Base-by-base conservation (phyloP, 257 asterid genomes). In the Coffea canephora region DNA sequence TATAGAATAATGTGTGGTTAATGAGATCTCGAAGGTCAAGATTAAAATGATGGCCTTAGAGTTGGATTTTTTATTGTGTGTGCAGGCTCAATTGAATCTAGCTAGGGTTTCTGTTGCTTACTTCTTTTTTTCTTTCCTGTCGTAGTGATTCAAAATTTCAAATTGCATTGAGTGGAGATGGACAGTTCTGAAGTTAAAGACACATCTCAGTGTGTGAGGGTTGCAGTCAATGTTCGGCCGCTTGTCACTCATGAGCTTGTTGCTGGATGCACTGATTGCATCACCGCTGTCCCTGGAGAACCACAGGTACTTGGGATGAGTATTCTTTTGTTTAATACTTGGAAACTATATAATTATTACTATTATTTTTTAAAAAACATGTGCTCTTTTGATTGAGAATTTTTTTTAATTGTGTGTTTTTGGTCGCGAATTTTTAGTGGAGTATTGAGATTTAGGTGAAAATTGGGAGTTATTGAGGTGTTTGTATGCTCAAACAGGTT, bases 181-280 rank as follows among this genome's bases (percentile, higher is more conserved):
- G 97, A 95, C 34, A 82, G 77, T 52, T 23, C 80, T 1, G 98
- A 93, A 69, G 71, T n/a, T 55, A 88, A 84, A 68, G 91, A 88
- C 41, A 74, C 89, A 49, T 84, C 97, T 0, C 97, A 94, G 82
- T 89, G 91, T 62, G 99, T 95, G 68, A 88, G 93, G 86, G 99
- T 95, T 69, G 97, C 97, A 3, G 98, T 95, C 45, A 90, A 95
- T 82, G 68, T 95, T 69, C 83, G 99, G 50, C 99, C 99, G 1
- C 90, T 95, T 7, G 96, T 95, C 57, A 95, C 99, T 8, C 48
- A 97, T 0, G 99, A 95, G 96, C 97, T 95, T 69, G 90, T 95
- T 3, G 87, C 89, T 59, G 97, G 98, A 18, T 95, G 98, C 76
- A 93, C 99, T 0, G 99, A 95, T 75, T 92, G 98, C 83, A 79